These are phyloP conservation scores for Helicocarpus griseus DNA, from an alignment of 2,329 filamentous ascomycete species.

Conservation along the genomic window DNA sequence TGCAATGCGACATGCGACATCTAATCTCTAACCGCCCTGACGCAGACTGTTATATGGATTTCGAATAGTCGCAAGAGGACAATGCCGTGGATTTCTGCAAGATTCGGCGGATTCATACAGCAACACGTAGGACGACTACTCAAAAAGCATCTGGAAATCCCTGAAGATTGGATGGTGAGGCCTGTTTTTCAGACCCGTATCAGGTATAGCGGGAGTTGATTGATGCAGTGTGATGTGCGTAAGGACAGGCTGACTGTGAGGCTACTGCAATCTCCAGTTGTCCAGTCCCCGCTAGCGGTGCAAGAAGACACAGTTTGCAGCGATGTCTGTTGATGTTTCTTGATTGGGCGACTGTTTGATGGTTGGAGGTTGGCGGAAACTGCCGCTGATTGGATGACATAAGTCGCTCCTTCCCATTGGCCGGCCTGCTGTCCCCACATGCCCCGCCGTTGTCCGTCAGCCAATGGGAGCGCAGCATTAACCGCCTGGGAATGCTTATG, in stretches of 20 bases:
- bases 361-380: background rate
- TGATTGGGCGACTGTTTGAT: background rate
- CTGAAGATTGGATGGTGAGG: background rate
- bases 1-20: background rate
- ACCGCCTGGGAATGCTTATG: conserved; percentile 3
- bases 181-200: background rate
- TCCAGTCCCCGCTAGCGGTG: background rate
- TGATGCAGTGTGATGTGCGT: background rate
- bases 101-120: background rate
- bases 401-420: background rate
- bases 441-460: background rate
- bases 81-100: too few species aligned
- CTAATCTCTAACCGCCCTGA: background rate
- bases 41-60: background rate
- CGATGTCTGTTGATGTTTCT: background rate
- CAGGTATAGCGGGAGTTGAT: background rate
- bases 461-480: conserved; percentile 6
- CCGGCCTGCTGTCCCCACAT: background rate
- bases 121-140: too few species aligned
- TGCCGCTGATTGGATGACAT: background rate
- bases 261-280: background rate
- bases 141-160: background rate
- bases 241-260: background rate
- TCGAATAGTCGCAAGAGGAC: too few species aligned
- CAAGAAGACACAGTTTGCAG: background rate